Evolutionary conservation across 345 rosid genomes (phyloP).

Genomic region (Corymbia maculata): DNA sequence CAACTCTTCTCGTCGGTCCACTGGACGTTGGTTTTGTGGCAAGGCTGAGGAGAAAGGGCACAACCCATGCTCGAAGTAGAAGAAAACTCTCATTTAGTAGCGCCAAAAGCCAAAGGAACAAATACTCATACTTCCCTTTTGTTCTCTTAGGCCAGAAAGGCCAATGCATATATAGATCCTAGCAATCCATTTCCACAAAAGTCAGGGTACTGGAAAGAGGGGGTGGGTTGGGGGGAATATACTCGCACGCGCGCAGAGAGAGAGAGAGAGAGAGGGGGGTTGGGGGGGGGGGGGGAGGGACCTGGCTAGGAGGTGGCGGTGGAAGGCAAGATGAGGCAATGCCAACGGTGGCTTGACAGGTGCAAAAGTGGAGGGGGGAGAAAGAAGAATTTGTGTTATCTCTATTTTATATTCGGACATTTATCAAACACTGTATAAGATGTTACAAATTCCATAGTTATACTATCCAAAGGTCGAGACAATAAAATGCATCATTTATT

Average conservation of each 20-base stretch:
- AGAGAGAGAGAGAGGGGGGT: not conserved
- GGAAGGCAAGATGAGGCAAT: not conserved
- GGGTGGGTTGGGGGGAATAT: not conserved
- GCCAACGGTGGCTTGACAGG: not conserved
- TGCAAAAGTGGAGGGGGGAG: not conserved
- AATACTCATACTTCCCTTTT: not conserved
- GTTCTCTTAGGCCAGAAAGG: no score
- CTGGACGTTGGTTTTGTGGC: not conserved
- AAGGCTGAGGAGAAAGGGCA: not conserved
- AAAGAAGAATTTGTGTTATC: not conserved
- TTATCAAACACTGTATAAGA: not conserved
- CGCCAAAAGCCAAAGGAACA: not conserved
- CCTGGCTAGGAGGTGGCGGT: constrained; percentile 39
- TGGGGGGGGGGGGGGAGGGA: constrained; percentile 13
- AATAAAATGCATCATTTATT: no score
- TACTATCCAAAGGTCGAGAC: not conserved
- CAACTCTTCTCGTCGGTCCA: not conserved
- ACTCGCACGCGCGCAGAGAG: not conserved
- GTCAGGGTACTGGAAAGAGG: not conserved
- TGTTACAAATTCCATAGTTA: not conserved
- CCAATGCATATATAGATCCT: no score
- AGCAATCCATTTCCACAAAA: no score
- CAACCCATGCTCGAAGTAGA: not conserved
- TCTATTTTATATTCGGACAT: not conserved
- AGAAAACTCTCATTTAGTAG: not conserved